Percentiles rank a stretch among this genome's conserved stretches.
phyloP scores from a whole-genome alignment of 768 basidiomycete genomes.

The Tricholomella constricta region DNA sequence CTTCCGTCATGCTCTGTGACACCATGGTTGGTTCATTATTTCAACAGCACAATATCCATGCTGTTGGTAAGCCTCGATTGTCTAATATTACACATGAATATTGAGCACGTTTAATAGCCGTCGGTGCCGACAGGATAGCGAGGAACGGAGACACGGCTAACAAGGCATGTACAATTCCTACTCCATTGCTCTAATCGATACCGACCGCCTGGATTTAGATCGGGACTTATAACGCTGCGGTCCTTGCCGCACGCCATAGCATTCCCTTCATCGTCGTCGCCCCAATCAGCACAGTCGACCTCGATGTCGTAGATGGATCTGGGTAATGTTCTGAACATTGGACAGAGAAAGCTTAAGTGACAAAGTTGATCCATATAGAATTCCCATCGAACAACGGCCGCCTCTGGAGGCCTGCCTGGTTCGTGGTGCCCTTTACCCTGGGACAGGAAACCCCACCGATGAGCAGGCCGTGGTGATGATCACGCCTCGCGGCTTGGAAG shows the following conservation, averaged over 20 bases:
- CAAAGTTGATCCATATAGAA: constrained; percentile 37
- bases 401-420: constrained; percentile 86
- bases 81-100: background rate
- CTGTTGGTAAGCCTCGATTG: constrained; percentile 53
- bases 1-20: constrained; percentile 94
- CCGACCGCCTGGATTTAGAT: constrained; percentile 46
- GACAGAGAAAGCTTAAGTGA: background rate
- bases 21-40: constrained; percentile 97
- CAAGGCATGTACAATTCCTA: constrained; percentile 50
- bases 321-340: constrained; percentile 41
- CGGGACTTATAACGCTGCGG: constrained; percentile 96
- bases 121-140: constrained; percentile 88
- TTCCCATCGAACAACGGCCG: constrained; percentile 93
- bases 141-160: constrained; percentile 97
- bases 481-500: constrained; percentile 66
- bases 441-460: constrained; percentile 39
- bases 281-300: constrained; percentile 89
- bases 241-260: constrained; percentile 82
- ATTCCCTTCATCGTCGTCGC: constrained; percentile 95
- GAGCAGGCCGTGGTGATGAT: constrained; percentile 82
- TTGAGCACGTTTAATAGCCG: constrained; percentile 44
- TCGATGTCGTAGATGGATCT: constrained; percentile 71
- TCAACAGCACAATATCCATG: constrained; percentile 83
- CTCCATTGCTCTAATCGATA: background rate
- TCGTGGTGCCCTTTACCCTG: constrained; percentile 75